phyloP scores from a whole-genome alignment of 2,329 filamentous ascomycete species.

The Monilinia laxa region DNA sequence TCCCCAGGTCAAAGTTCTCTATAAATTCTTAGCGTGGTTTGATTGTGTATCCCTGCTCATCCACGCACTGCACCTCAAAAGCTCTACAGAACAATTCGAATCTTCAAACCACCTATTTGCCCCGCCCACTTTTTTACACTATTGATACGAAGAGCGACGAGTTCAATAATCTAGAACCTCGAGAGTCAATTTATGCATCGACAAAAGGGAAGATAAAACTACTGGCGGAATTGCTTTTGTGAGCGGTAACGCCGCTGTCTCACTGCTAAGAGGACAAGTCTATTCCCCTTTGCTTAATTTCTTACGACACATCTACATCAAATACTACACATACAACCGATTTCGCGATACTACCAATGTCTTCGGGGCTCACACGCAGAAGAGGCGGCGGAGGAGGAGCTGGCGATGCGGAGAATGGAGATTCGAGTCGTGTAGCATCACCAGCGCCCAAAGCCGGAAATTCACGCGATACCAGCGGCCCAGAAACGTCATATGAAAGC shows the following conservation, averaged over 20 bases:
- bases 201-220: constrained; percentile 8
- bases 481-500: constrained; percentile 84
- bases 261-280: constrained; percentile 18
- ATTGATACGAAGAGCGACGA: constrained; percentile 13
- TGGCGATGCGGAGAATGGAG: constrained; percentile 62
- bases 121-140: constrained; percentile 22
- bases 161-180: constrained; percentile 4
- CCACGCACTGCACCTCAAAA: constrained; percentile 8
- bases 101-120: constrained; percentile 21
- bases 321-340: constrained; percentile 21
- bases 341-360: constrained; percentile 38
- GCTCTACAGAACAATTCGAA: constrained; percentile 24
- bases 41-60: constrained; percentile 22
- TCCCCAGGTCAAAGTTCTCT: constrained; percentile 19
- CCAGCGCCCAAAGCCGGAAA: constrained; percentile 63
- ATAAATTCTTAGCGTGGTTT: constrained; percentile 24
- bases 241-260: constrained; percentile 25
- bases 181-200: constrained; percentile 2
- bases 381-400: constrained; percentile 65
- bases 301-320: constrained; percentile 28
- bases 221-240: constrained; percentile 23
- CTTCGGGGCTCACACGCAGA: constrained; percentile 61
- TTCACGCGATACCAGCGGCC: constrained; percentile 54
- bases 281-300: constrained; percentile 32
- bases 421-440: constrained; percentile 64